Base-by-base conservation (phyloP, 2,329 filamentous ascomycete genomes). In the Colletotrichum lupini region DNA sequence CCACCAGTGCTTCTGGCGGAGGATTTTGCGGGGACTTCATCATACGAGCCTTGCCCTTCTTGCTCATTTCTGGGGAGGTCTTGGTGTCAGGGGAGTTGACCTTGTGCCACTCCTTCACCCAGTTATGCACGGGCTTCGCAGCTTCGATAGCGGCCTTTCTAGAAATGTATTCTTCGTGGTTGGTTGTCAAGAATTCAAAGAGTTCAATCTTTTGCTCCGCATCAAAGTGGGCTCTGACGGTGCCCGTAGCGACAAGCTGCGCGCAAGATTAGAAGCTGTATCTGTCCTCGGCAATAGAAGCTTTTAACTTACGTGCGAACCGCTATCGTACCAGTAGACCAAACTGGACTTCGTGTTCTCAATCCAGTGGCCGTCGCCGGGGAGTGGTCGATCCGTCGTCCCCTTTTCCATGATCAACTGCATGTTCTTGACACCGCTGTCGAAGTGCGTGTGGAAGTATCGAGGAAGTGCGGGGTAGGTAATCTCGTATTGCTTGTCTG, bases 361-460 rank as follows among this genome's bases (percentile, higher is more conserved):
- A 26, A 98, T 92, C 77, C 92, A 92, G 78, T 93, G 91, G 58
- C 90, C 91, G 60, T 92, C 91, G 69, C 89, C 90, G 1, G 88
- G 86, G 46, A 93, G 81, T 11, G 87, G 83, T 63, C 86, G 86
- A 75, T 92, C 90, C 0, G 83, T 83, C 1, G 85, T 87, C 2
- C 87, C 86, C 78, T 91, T 92, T 77, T 97, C 95, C 78, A 97
- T 89, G 26, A 95, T 91, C 80, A 98, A 89, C 81, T 98, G 95
- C 77, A 98, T 94, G 67, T 92, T 94, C 77, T 90, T 93, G 68
- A 98, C 92, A 7, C 95, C 95, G 74, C 94, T 96, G 70, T 93
- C 92, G 80, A 97, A 98, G 78, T 97, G 93, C 0, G 94, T 95
- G 78, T 93, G 91, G 81, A 98, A 98, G 82, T 97, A 98, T 78